Evolutionary conservation across 768 basidiomycete genomes (phyloP).

Genomic region (Lanmaoa rubissima): DNA sequence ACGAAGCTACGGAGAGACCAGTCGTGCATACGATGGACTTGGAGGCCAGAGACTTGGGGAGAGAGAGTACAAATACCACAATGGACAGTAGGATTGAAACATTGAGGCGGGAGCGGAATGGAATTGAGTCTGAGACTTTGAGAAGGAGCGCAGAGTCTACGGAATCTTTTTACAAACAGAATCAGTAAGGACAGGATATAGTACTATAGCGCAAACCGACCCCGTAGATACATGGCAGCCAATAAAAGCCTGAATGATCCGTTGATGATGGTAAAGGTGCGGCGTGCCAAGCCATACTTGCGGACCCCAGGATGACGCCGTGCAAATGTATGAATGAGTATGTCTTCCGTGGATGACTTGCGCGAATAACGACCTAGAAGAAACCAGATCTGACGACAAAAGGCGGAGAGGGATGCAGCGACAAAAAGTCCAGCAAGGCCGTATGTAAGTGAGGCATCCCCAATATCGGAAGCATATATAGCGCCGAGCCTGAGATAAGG

Average conservation of each 20-base stretch:
- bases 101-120: conserved; percentile 37
- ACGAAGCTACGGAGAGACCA: conserved; percentile 57
- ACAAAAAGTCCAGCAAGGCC: conserved; percentile 48
- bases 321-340: conserved; percentile 61
- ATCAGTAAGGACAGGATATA: conserved; percentile 8
- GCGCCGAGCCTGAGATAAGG: conserved; percentile 74
- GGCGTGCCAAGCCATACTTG: conserved; percentile 43
- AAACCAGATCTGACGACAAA: conserved; percentile 71
- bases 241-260: conserved; percentile 49
- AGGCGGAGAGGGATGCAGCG: conserved; percentile 57
- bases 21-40: conserved; percentile 55
- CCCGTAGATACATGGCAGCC: conserved; percentile 61
- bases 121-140: conserved; percentile 36
- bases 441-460: conserved; percentile 45
- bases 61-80: conserved; percentile 48
- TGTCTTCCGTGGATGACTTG: conserved; percentile 62
- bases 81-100: conserved; percentile 43
- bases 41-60: conserved; percentile 53
- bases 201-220: conserved; percentile 40
- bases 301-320: conserved; percentile 51
- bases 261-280: conserved; percentile 42
- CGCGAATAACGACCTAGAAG: conserved; percentile 72
- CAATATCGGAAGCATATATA: conserved; percentile 50
- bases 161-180: conserved; percentile 42
- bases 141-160: conserved; percentile 51